phyloP scores from a whole-genome alignment of 352 stramenopile species.

The Paralagenidium karlingii region DNA sequence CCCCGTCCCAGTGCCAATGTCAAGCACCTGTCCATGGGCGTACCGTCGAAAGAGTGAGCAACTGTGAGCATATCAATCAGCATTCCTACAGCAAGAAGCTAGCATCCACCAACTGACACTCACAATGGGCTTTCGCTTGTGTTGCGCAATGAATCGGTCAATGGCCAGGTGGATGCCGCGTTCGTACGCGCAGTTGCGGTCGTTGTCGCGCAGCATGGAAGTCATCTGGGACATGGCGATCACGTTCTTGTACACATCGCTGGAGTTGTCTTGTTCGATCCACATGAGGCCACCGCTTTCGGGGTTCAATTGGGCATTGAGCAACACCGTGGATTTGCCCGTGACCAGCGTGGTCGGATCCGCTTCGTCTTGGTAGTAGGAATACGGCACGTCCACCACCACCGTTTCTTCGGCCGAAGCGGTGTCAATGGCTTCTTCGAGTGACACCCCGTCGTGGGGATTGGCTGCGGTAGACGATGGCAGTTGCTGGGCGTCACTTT shows the following conservation, averaged over 20 bases:
- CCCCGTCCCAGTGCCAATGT: slow-evolving; percentile 74
- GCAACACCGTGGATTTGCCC: slow-evolving; percentile 48
- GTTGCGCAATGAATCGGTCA: slow-evolving; percentile 21
- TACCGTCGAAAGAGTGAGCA: slow-evolving; percentile 1
- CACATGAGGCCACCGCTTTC: slow-evolving; percentile 67
- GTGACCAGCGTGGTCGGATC: slow-evolving; percentile 39
- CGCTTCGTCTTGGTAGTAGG: slow-evolving; percentile 56
- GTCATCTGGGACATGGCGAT: slow-evolving; percentile 83
- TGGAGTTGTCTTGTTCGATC: slow-evolving; percentile 45
- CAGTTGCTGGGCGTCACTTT: slow-evolving; percentile 12
- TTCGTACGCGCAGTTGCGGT: slow-evolving; percentile 74
- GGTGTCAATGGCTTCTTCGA: slow-evolving; percentile 70
- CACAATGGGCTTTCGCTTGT: slow-evolving; percentile 33
- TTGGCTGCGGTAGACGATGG: too few species aligned
- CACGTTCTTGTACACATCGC: slow-evolving; percentile 67
- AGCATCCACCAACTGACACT: not conserved
- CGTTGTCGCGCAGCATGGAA: slow-evolving; percentile 69
- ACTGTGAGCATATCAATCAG: not conserved
- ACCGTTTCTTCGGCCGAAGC: slow-evolving; percentile 67
- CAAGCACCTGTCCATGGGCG: too few species aligned
- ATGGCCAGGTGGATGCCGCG: slow-evolving; percentile 53
- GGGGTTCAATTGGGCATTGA: slow-evolving; percentile 60
- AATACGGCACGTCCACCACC: slow-evolving; percentile 69
- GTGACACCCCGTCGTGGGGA: slow-evolving; percentile 19
- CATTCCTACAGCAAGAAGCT: not conserved